Evolutionary conservation across 768 basidiomycete genomes (phyloP).

Genomic region (Phanerochaete carnosa): DNA sequence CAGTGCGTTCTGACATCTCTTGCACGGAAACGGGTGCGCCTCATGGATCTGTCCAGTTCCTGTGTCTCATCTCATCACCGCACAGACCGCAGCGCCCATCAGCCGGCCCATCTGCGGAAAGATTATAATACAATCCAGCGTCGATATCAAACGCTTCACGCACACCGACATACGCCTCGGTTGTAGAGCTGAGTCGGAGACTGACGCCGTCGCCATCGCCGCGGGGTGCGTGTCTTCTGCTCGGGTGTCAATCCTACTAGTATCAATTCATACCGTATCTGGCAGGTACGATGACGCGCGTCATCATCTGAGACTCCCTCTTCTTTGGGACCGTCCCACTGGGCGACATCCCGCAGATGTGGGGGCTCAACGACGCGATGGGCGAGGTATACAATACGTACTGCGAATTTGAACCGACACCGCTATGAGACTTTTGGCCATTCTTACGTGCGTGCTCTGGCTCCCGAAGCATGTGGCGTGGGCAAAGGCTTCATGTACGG

Average conservation of each 20-base stretch:
- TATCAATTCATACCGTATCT: background rate
- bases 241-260: background rate
- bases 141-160: slow-evolving; percentile 25
- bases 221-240: slow-evolving; percentile 22
- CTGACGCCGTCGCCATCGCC: slow-evolving; percentile 27
- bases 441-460: slow-evolving; percentile 61
- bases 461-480: slow-evolving; percentile 63
- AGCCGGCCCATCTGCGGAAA: slow-evolving; percentile 63
- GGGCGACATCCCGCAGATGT: slow-evolving; percentile 47
- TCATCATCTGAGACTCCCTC: slow-evolving; percentile 21
- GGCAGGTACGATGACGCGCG: slow-evolving; percentile 13
- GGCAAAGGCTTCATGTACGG: too few species aligned
- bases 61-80: background rate
- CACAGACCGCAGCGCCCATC: slow-evolving; percentile 54
- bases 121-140: slow-evolving; percentile 67
- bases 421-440: slow-evolving; percentile 51
- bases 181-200: slow-evolving; percentile 19
- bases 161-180: slow-evolving; percentile 18
- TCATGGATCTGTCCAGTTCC: background rate
- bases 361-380: slow-evolving; percentile 68
- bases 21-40: slow-evolving; percentile 54
- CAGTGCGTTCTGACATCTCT: slow-evolving; percentile 39
- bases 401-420: slow-evolving; percentile 45
- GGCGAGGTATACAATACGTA: slow-evolving; percentile 55
- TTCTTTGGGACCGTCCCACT: slow-evolving; percentile 43